Evolutionary conservation across 495 filamentous ascomycete species (phyloP).

Genomic region (Talaromyces stipitatus): DNA sequence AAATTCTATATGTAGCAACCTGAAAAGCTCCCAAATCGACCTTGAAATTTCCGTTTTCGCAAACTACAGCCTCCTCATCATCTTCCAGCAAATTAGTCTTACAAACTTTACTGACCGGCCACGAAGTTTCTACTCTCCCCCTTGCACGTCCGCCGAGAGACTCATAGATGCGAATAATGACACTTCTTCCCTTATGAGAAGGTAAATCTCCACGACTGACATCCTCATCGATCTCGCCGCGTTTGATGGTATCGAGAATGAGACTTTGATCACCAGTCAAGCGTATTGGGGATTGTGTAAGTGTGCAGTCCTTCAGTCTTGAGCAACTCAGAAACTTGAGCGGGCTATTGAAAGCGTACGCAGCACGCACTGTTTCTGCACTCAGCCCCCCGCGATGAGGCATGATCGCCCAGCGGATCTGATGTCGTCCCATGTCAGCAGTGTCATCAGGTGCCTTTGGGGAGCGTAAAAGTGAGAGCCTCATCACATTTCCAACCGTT

Average conservation of each 20-base stretch:
- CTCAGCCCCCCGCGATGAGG: slow-evolving; percentile 73
- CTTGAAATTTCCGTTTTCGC: slow-evolving; percentile 37
- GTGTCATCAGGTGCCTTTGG: slow-evolving; percentile 96
- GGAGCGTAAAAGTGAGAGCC: slow-evolving; percentile 80
- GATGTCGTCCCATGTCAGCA: slow-evolving; percentile 91
- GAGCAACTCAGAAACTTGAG: slow-evolving; percentile 54
- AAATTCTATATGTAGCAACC: slow-evolving; percentile 59
- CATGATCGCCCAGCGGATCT: slow-evolving; percentile 83
- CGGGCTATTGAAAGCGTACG: slow-evolving; percentile 84
- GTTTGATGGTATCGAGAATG: slow-evolving; percentile 77
- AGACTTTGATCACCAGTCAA: slow-evolving; percentile 53
- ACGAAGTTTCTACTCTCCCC: slow-evolving; percentile 53
- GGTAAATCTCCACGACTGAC: slow-evolving; percentile 65
- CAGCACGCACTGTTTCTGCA: slow-evolving; percentile 68
- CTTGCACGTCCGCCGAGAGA: slow-evolving; percentile 73
- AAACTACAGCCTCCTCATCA: slow-evolving; percentile 31
- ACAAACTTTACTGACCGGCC: slow-evolving; percentile 65
- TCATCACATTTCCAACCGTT: slow-evolving; percentile 81
- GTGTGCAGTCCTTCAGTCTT: no score
- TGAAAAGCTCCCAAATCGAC: slow-evolving; percentile 80
- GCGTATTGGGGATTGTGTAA: no score
- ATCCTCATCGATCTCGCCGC: slow-evolving; percentile 92
- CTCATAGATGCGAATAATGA: slow-evolving; percentile 82
- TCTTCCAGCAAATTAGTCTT: slow-evolving; percentile 69
- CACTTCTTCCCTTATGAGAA: slow-evolving; percentile 60